phyloP scores from a whole-genome alignment of 1,139 yeast species.

The Geotrichum europaeum region DNA sequence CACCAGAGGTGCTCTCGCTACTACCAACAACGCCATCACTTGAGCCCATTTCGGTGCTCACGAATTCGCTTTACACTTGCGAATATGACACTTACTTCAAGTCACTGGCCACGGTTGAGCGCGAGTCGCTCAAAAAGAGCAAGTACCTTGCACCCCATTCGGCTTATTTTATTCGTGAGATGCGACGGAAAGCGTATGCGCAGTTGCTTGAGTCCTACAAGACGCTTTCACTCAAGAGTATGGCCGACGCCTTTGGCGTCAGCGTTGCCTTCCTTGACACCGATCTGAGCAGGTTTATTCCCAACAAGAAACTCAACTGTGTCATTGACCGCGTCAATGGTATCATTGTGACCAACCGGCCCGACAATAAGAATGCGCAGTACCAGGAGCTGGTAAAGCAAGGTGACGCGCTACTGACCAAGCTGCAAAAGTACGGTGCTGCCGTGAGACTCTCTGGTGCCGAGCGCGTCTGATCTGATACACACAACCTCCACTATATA shows the following conservation, averaged over 20 bases:
- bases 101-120: conserved; percentile 71
- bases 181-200: conserved; percentile 92
- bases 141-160: conserved; percentile 77
- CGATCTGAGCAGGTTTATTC: conserved; percentile 76
- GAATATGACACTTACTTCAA: conserved; percentile 80
- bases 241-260: conserved; percentile 93
- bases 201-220: conserved; percentile 93
- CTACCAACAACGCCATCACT: conserved; percentile 65
- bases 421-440: conserved; percentile 93
- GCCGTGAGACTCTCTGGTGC: conserved; percentile 95
- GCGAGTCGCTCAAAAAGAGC: conserved; percentile 62
- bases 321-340: conserved; percentile 95
- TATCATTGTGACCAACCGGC: conserved; percentile 90
- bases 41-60: conserved; percentile 76
- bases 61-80: conserved; percentile 83
- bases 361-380: conserved; percentile 92
- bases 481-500: background rate
- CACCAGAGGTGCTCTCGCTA: conserved; percentile 86
- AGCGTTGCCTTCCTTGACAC: conserved; percentile 70
- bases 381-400: conserved; percentile 83
- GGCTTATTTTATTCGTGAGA: conserved; percentile 78
- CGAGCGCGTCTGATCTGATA: conserved; percentile 38
- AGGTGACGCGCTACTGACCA: conserved; percentile 89
- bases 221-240: conserved; percentile 78
- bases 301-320: conserved; percentile 89